Conservation (phyloP, 78 protist species). For the Protostelium mycophagum region DNA sequence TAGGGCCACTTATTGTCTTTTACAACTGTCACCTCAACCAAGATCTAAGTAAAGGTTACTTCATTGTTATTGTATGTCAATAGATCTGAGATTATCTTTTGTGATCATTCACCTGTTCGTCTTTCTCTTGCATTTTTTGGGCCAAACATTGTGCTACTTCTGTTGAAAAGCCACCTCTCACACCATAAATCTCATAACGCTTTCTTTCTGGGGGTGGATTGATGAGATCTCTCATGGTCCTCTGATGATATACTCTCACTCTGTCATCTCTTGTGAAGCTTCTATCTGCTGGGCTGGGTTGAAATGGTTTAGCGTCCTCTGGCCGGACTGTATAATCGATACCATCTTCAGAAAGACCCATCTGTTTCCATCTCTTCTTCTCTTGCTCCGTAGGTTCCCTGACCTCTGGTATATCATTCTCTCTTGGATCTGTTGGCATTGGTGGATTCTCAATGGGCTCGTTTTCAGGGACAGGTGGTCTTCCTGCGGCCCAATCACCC, state of each 20-base stretch:
- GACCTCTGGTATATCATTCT: no score
- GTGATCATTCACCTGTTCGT: neutral
- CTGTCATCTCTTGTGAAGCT: neutral
- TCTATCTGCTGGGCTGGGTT: neutral
- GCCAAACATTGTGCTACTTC: neutral
- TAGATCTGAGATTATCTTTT: no score
- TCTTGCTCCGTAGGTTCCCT: neutral
- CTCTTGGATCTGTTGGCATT: no score
- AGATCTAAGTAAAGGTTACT: neutral
- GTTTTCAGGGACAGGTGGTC: no score
- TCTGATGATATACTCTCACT: neutral
- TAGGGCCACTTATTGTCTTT: neutral
- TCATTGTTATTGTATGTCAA: neutral
- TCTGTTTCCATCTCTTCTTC: neutral
- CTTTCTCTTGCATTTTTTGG: neutral
- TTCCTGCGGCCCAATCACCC: neutral
- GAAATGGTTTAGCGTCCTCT: neutral
- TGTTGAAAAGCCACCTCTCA: neutral
- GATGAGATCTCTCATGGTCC: neutral
- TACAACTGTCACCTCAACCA: neutral
- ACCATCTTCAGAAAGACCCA: neutral
- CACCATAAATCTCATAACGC: neutral
- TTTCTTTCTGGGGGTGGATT: neutral
- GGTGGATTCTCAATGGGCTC: no score
- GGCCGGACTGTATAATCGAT: neutral